Conservation (phyloP, 2,329 filamentous ascomycete genomes). For the Pseudogymnoascus sp. region DNA sequence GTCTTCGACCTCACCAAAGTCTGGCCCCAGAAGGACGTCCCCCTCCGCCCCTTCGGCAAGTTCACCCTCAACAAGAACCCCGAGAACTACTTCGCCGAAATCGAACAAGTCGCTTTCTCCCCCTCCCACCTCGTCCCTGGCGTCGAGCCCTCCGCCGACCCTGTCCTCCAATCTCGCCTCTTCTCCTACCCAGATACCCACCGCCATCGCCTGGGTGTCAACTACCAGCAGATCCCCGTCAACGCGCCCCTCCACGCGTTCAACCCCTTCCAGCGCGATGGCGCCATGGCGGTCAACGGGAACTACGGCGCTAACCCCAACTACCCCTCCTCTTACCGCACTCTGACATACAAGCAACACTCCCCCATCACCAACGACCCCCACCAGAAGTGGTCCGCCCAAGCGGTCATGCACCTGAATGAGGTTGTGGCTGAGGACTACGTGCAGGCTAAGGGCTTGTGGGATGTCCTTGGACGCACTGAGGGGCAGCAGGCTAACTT, state of each 20-base stretch:
- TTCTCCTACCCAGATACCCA: slow-evolving; percentile 66
- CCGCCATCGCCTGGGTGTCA: slow-evolving; percentile 49
- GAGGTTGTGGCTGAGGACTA: slow-evolving; percentile 31
- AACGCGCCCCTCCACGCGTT: slow-evolving; percentile 41
- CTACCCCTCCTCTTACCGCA: slow-evolving; percentile 47
- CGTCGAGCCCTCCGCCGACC: slow-evolving; percentile 63
- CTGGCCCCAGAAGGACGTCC: slow-evolving; percentile 59
- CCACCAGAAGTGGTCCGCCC: slow-evolving; percentile 44
- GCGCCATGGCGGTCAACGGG: slow-evolving; percentile 61
- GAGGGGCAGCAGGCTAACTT: slow-evolving; percentile 56
- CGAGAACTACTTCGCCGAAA: slow-evolving; percentile 58
- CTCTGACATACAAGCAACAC: slow-evolving; percentile 38
- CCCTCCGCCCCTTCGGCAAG: slow-evolving; percentile 53
- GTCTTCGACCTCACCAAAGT: slow-evolving; percentile 65
- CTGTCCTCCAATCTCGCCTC: slow-evolving; percentile 61
- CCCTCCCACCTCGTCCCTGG: slow-evolving; percentile 62
- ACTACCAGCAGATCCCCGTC: slow-evolving; percentile 54
- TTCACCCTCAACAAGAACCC: slow-evolving; percentile 59
- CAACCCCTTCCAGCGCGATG: slow-evolving; percentile 69
- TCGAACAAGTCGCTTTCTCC: slow-evolving; percentile 65
- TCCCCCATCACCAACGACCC: slow-evolving; percentile 32
- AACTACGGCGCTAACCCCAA: slow-evolving; percentile 56
- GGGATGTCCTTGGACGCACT: slow-evolving; percentile 36
- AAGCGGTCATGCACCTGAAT: slow-evolving; percentile 39
- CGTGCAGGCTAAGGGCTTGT: slow-evolving; percentile 30